Conservation (phyloP, 1,284 basidiomycete genomes). For the Caloboletus firmus region DNA sequence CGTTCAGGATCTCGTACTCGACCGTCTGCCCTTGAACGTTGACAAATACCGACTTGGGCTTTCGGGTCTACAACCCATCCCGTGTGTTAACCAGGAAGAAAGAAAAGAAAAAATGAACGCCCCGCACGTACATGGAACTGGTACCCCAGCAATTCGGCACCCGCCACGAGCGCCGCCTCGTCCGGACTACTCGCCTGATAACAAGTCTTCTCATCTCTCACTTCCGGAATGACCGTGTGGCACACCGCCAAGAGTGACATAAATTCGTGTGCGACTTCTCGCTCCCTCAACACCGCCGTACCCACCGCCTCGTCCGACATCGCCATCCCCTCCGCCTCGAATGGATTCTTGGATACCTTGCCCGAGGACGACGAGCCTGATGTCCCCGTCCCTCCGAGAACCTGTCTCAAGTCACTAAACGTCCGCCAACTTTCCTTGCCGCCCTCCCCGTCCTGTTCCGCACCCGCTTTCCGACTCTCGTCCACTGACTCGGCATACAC, state of each 20-base stretch:
- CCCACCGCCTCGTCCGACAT: slow-evolving; percentile 51
- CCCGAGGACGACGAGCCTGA: neutral
- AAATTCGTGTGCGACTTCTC: slow-evolving; percentile 79
- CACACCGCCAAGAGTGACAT: slow-evolving; percentile 88
- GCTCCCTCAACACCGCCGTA: slow-evolving; percentile 36
- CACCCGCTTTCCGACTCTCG: slow-evolving; percentile 64
- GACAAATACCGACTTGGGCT: slow-evolving; percentile 93
- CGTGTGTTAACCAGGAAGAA: neutral
- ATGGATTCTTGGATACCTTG: slow-evolving; percentile 26
- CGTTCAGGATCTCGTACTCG: slow-evolving; percentile 93
- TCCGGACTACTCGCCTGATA: slow-evolving; percentile 77
- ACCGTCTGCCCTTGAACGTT: slow-evolving; percentile 76
- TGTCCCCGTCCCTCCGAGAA: slow-evolving; percentile 43
- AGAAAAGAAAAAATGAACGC: slow-evolving; percentile 29
- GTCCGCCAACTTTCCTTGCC: slow-evolving; percentile 69
- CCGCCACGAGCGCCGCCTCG: slow-evolving; percentile 90
- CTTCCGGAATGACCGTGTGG: slow-evolving; percentile 86
- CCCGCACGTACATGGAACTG: slow-evolving; percentile 75
- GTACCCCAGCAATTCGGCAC: slow-evolving; percentile 91
- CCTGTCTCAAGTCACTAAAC: slow-evolving; percentile 67
- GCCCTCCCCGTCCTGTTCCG: slow-evolving; percentile 51
- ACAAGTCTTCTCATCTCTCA: slow-evolving; percentile 77
- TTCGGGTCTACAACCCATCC: slow-evolving; percentile 67
- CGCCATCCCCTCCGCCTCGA: slow-evolving; percentile 7
- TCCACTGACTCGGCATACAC: slow-evolving; percentile 86